Evolutionary conservation across 352 stramenopile genomes (phyloP), one percentile per base, ranked within the genome.

Genomic region (Phytopythium vexans): DNA sequence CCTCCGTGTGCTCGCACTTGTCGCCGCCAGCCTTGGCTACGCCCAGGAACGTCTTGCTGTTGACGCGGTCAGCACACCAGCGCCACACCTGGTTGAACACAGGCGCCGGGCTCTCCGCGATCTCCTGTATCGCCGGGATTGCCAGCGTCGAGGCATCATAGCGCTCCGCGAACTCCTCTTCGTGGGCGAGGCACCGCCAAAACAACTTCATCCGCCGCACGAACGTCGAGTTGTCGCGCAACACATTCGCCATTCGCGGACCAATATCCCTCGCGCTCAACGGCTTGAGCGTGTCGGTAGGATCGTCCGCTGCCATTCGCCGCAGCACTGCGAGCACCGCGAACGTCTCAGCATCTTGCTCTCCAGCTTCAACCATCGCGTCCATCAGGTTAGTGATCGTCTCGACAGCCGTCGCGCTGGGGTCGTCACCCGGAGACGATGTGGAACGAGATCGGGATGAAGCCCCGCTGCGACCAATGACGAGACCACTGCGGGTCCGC

Each of bases 201-300:
- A 88, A 92, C 3, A 95, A 69, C 54, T 92, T 88, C 85, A 94
- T 95, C 16, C 85, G 82, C 3, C 79, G 83, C 58, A 92, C 77
- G 45, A 95, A 85, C 15, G 73, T 52, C 48, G 64, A 61, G 49
- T 92, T 95, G 27, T 59, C 44, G 1, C 47, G 47, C 49, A 77
- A 48, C 50, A 95, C 77, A 16, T 60, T 62, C 27, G 64, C 49
- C 16, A 95, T 41, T 8, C 73, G 68, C 12, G 56, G n/a, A 0
- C 33, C 52, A 6, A 94, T 48, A 7, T 88, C 60, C 2, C 52
- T 54, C 37, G 61, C 60, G 7, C 64, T 66, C 14, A 87, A 15
- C 12, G 71, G 63, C 56, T 88, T 88, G n/a, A 93, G 53, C 4
- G 80, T 74, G 32, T 89, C 81, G 16, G 73, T 72, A 8, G 74